Base-by-base conservation (phyloP, 495 filamentous ascomycete genomes). In the Podospora sp. region DNA sequence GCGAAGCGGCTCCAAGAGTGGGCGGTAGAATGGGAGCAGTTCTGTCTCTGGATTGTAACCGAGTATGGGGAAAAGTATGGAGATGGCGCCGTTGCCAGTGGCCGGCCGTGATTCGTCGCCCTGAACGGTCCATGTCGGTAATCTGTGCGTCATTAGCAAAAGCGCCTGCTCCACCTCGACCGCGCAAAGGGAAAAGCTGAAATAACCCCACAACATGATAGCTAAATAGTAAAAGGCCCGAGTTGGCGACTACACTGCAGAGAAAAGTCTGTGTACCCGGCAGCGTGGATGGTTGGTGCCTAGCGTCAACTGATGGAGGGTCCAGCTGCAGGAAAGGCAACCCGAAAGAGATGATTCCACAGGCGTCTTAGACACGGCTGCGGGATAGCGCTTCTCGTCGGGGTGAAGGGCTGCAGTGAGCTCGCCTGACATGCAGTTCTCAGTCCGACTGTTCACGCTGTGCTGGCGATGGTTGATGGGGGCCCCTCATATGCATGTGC, bases 1-100 rank as follows among this genome's bases (percentile, higher is more conserved):
- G 90, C 90, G 1, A 68, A 86, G 66, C 85, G 90, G 60, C 74
- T 98, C 79, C 86, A 84, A 75, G 84, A 94, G 72, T 97, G 93
- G 91, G 84, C 83, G 51, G 77, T 83, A 53, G 85, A 90, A 58
- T 97, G 94, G 88, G 95, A 99, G 80, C 82, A 85, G 68, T 99
- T 96, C 73, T 97, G 94, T 76, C 82, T 92, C 60, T 98, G 93
- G 94, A 81, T 98, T 63, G 90, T 97, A 8, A 79, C 85, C 60
- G 90, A 95, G 75, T 96, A 87, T 83, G 90, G 89, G 18, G 86
- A 86, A 4, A 21, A 62, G 6, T 63, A 14, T 11, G 40, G 40
- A 18, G 40, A 46, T 18, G 16, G 11, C 4, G 40, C 16, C 2
- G 40, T 14, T 2, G 16, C 2, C 40, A 11, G 12, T 46, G 40